Evolutionary conservation across 306 rosid genomes (phyloP), one percentile per base, ranked within the genome.

Genomic region (Cicer yamashitae): DNA sequence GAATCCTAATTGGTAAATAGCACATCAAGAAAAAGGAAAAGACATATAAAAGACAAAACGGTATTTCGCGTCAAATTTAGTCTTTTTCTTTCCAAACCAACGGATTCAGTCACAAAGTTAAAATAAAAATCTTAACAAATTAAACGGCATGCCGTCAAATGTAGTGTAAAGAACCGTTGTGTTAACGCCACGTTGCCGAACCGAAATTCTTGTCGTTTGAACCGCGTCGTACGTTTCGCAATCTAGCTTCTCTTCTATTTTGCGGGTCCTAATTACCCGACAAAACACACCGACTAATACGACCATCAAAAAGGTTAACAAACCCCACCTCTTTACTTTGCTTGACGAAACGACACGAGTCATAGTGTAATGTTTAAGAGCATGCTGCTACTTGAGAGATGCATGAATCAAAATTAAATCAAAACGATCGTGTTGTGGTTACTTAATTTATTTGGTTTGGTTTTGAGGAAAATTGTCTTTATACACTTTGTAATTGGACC

Each of bases 151-250:
- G 75, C 75, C 69, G 75, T 37, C 81, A 77, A 77, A 67, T 13
- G 6, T 34, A 59, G 2, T 18, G 6, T 34, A 60, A 60, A 60
- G 66, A 12, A 60, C 66, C 76, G 56, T 58, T 58, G 2, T 40
- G 44, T 34, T 6, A 5, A 37, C 40, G 75, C 61, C 82, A 77
- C 82, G 82, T 59, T 17, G 58, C 63, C 63, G 34, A 77, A 34
- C 6, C 6, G 7, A 67, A 10, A 6, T 37, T 63, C 13, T 39
- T 48, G 3, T 62, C 46, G 13, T 62, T 1, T 25, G 25, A 54
- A 76, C 66, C 73, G 46, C 2, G 41, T 65, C 20, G n/a, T 39
- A 76, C 50, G 65, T 56, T 77, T 45, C 4, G 8, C 12, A 20
- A 56, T 52, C 4, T 18, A 18, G 0, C 20, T 18, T 18, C 20